Percentiles rank a stretch among this genome's conserved stretches.
phyloP scores from a whole-genome alignment of 306 rosid species.

The Cucumis hystrix region DNA sequence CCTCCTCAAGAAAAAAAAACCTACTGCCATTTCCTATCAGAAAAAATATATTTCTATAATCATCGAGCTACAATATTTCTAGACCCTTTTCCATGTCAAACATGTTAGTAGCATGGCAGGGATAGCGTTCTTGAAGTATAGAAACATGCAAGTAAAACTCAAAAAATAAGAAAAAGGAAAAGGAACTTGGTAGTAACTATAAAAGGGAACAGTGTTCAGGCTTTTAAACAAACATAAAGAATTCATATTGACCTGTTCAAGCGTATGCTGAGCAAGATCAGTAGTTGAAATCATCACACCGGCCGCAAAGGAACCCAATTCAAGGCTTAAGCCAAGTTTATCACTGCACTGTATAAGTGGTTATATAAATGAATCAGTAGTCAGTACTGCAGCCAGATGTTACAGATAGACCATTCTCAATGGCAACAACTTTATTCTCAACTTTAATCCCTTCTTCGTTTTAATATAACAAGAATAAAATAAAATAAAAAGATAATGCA shows the following conservation, averaged over 20 bases:
- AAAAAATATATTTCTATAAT: background rate
- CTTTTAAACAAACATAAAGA: background rate
- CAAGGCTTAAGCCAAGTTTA: slow-evolving; percentile 93
- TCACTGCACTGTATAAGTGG: slow-evolving; percentile 82
- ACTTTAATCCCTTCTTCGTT: background rate
- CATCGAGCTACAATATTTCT: background rate
- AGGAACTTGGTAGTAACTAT: background rate
- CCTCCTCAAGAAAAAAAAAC: background rate
- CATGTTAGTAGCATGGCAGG: background rate
- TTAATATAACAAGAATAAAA: background rate
- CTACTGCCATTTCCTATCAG: background rate
- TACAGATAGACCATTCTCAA: background rate
- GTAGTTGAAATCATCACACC: slow-evolving; percentile 99
- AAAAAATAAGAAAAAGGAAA: background rate
- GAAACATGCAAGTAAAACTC: background rate
- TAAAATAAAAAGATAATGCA: background rate
- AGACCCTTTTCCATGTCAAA: background rate
- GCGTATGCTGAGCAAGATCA: slow-evolving; percentile 96
- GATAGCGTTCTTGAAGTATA: background rate
- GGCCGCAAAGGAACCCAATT: slow-evolving; percentile 96
- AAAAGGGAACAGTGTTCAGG: background rate
- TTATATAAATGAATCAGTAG: slow-evolving; percentile 13
- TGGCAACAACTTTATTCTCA: background rate
- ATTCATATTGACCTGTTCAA: slow-evolving; percentile 52
- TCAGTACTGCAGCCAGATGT: background rate